Evolutionary conservation across 495 filamentous ascomycete species (phyloP).

Genomic region (Aeminium ludgeri): DNA sequence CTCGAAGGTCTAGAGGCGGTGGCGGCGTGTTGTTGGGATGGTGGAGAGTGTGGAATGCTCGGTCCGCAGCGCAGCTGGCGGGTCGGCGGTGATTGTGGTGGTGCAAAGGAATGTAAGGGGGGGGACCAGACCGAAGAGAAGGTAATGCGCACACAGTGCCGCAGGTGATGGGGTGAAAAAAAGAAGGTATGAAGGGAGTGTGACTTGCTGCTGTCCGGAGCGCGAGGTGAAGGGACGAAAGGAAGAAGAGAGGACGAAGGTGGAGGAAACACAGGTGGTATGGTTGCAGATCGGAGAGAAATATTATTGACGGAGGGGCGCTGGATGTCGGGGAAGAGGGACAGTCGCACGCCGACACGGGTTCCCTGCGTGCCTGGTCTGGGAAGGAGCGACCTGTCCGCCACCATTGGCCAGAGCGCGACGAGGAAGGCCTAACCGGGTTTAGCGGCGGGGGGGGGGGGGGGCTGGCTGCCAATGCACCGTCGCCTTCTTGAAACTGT

Average conservation of each 20-base stretch:
- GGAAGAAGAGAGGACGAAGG: neutral
- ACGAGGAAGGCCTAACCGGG: too few relatives aligned
- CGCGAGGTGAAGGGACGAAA: neutral
- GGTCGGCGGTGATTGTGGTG: neutral
- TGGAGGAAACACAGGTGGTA: neutral
- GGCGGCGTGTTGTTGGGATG: neutral
- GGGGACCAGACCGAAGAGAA: neutral
- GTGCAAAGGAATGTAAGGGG: slow-evolving; percentile 3
- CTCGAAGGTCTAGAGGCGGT: too few relatives aligned
- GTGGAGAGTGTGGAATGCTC: neutral
- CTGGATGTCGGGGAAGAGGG: too few relatives aligned
- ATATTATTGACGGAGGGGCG: too few relatives aligned
- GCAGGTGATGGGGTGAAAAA: neutral
- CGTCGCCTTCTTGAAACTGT: too few relatives aligned
- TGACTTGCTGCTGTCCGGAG: slow-evolving; percentile 5
- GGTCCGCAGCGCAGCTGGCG: neutral
- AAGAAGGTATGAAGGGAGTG: neutral
- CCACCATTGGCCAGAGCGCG: too few relatives aligned
- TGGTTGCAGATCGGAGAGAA: too few relatives aligned
- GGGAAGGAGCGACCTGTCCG: too few relatives aligned
- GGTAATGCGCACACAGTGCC: neutral
- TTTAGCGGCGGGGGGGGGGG: too few relatives aligned
- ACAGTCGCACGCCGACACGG: too few relatives aligned
- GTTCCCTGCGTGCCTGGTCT: too few relatives aligned
- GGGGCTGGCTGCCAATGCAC: too few relatives aligned